Evolutionary conservation across 75 land plant genomes (phyloP), one percentile per base, ranked within the genome.

Genomic region (Pinus taeda): DNA sequence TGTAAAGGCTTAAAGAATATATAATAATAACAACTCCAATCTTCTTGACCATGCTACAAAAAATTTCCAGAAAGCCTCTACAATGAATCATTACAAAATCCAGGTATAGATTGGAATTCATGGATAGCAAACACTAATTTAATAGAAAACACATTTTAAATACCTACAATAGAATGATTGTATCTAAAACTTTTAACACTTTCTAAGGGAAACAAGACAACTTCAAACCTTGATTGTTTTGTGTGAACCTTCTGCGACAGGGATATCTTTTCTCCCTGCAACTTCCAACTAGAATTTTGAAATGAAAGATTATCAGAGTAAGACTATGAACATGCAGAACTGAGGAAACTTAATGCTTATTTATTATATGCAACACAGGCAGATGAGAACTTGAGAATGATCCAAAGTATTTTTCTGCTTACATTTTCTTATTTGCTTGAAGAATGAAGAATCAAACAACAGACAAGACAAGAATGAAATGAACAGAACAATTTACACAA

Each of bases 161-260:
- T 56, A 58, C 15, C 17, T 56, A 17, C 6, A 49, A 73, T 24
- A 73, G 59, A 73, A 73, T 73, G 57, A 53, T 53, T 67, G 39
- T n/a, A 26, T 63, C 66, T 63, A 63, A 66, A 12, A 15, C 36
- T 66, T 33, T 33, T 33, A 39, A 67, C 45, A 45, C 49, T 67
- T 39, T n/a, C 71, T 33, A 37, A 15, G 71, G 37, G 37, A 67
- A 29, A 64, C 18, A 29, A 63, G 6, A 64, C 37, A 67, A 17
- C 21, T 67, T 74, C 60, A 74, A 85, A 97, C 99, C 85, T 79
- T 93, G 37, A 95, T 80, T 59, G 99, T 85, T 9, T 83, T 93
- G 70, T 83, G 86, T 59, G 85, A 81, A 15, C 99, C 99, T 82
- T 97, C 90, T 37, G 95, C 91, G 57, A 97, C 99, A 7, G 99